Evolutionary conservation across 129 eudicot species (phyloP), one percentile per base, ranked within the genome.

Genomic region (Flaveria robusta): DNA sequence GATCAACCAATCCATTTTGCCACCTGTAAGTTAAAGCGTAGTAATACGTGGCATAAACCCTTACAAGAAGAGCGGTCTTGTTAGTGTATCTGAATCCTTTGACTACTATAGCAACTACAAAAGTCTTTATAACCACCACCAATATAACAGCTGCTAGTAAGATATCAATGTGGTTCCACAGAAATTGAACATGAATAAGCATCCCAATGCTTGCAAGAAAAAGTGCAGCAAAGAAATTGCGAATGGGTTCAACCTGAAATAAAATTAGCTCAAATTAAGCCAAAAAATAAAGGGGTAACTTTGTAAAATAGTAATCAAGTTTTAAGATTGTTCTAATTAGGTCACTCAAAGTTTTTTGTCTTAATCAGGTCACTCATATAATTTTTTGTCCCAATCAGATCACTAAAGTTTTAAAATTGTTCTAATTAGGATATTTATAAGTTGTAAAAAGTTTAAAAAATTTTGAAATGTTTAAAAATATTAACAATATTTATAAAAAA

Each of bases 141-240:
- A 92, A 66, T 60, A 92, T 86, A 66, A 92, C 98, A 23, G 98
- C 85, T 70, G 94, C 98, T 63, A 92, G 84, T 83, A 92, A 81
- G 42, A 92, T 89, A 81, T 92, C 98, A 66, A 92, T 88, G 84
- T 92, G 98, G 77, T 89, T 90, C 98, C 98, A 92, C 24, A 92
- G 94, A 85, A 92, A 92, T 70, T 92, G 96, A 79, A 88, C 94
- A 54, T 92, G 93, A 78, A 92, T 88, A 66, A 92, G 91, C 98
- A 92, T 92, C 76, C 98, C 96, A 41, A 92, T 92, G 91, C 94
- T 92, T 49, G 98, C 91, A 74, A 92, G 90, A 62, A 92, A 92
- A 83, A 92, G 96, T 58, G 98, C 98, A 23, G 98, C 98, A 88
- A 92, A 92, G 86, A 92, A 87, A 82, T 92, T 92, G 46, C 96